Percentiles rank a stretch among this genome's conserved stretches.
Conservation (phyloP, 768 basidiomycete species). For the Auricularia heimuer region DNA sequence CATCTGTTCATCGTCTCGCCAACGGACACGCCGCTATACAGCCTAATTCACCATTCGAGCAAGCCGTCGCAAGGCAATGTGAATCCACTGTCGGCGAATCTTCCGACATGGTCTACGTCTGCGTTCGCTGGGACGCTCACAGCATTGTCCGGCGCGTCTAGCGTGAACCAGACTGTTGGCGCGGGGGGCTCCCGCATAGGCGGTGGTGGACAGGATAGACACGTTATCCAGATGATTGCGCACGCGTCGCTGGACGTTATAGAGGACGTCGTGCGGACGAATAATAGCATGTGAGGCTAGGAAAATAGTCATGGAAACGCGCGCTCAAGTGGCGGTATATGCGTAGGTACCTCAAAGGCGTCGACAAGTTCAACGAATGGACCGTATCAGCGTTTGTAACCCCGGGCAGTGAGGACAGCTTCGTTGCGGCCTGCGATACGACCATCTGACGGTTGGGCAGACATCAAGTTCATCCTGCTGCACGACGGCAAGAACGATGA, state of each 20-base stretch:
- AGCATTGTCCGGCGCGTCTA: conserved; percentile 76
- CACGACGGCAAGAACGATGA: conserved; percentile 98
- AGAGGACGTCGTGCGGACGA: conserved; percentile 84
- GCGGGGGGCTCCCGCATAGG: conserved; percentile 29
- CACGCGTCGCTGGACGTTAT: conserved; percentile 92
- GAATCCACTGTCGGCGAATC: conserved; percentile 68
- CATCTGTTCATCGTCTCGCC: conserved; percentile 81
- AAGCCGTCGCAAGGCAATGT: conserved; percentile 51
- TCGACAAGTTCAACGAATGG: conserved; percentile 99
- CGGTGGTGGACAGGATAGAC: conserved; percentile 71
- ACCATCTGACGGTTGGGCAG: conserved; percentile 31
- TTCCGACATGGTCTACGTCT: conserved; percentile 85
- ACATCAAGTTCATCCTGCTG: conserved; percentile 88
- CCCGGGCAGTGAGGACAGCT: conserved; percentile 74
- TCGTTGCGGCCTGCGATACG: conserved; percentile 2
- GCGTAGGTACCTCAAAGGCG: conserved; percentile 82
- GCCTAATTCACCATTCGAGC: conserved; percentile 70
- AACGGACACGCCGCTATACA: conserved; percentile 79
- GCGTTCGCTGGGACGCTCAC: conserved; percentile 86
- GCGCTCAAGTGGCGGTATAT: no score
- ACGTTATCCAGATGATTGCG: conserved; percentile 98
- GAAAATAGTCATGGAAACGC: no score
- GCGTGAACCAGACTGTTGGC: conserved; percentile 49
- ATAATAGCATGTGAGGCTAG: conserved; percentile 53
- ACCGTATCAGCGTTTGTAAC: conserved; percentile 94